Conservation (phyloP, 169 alveolate species). For the Theileria equi region DNA sequence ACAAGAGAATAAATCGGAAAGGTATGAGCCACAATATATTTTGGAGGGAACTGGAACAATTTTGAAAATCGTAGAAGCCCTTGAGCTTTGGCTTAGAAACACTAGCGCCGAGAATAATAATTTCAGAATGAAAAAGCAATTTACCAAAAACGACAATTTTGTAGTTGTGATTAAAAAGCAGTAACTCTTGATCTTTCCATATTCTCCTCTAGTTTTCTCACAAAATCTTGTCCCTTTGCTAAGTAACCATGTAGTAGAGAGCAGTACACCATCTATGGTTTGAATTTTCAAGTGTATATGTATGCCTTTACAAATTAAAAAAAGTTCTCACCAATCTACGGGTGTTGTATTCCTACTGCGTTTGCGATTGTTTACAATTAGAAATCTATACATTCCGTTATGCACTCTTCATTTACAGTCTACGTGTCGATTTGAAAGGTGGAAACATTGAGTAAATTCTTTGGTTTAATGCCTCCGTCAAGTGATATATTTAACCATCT, state of each 20-base stretch:
- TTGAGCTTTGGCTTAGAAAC: slow-evolving; percentile 38
- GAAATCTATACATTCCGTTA: background rate
- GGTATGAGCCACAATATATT: no score
- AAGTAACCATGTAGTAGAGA: background rate
- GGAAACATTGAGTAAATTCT: slow-evolving; percentile 16
- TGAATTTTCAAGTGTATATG: background rate
- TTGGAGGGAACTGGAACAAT: slow-evolving; percentile 36
- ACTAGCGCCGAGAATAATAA: slow-evolving; percentile 17
- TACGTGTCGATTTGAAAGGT: background rate
- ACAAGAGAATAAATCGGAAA: no score
- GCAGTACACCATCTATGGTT: background rate
- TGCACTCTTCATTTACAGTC: background rate
- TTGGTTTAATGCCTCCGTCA: slow-evolving; percentile 8
- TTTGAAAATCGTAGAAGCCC: slow-evolving; percentile 31
- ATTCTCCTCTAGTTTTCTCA: background rate
- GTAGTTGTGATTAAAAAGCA: slow-evolving; percentile 17
- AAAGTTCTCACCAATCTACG: background rate
- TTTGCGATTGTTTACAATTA: no score
- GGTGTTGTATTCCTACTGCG: no score
- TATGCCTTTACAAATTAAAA: background rate
- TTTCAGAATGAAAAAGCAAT: slow-evolving; percentile 6
- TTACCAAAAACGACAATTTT: slow-evolving; percentile 18
- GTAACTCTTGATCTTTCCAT: no score
- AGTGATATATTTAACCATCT: slow-evolving; percentile 23
- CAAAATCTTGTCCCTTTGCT: no score